A percentile compares a stretch with the other conserved stretches of the same genome.
These are phyloP conservation scores for Achaetomium macrosporum DNA, from an alignment of 2,329 filamentous ascomycete species.

Conservation along the genomic window DNA sequence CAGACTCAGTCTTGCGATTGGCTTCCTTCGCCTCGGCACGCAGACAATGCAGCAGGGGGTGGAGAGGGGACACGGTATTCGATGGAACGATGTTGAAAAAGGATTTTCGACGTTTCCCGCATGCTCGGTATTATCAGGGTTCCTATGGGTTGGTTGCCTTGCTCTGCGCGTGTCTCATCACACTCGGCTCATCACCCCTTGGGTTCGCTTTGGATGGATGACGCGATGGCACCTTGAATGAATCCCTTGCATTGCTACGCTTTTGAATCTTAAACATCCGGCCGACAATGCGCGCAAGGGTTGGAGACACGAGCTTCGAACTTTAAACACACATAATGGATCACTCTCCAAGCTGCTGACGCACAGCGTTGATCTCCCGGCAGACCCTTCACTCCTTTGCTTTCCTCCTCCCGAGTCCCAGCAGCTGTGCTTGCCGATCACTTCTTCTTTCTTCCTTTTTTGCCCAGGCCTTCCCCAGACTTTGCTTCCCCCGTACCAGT, in stretches of 20 bases:
- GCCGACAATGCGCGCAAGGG: too few relatives aligned
- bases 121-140: background rate
- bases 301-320: background rate
- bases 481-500: background rate
- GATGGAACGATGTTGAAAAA: conserved; percentile 8
- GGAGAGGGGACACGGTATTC: background rate
- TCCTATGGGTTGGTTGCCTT: background rate
- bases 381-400: conserved; percentile 4
- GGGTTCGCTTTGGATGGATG: background rate
- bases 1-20: background rate
- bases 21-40: conserved; percentile 7
- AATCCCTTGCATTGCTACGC: background rate
- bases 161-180: conserved; percentile 6
- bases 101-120: background rate
- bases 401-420: conserved; percentile 13
- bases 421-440: conserved; percentile 16
- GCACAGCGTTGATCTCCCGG: conserved; percentile 18
- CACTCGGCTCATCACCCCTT: background rate
- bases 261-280: background rate
- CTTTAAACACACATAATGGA: conserved; percentile 2
- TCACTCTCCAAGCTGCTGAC: background rate
- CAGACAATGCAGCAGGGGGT: background rate
- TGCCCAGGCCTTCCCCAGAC: background rate
- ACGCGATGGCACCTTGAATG: background rate
- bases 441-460: conserved; percentile 2